Evolutionary conservation across 2,329 filamentous ascomycete genomes (phyloP), one percentile per base, ranked within the genome.

Genomic region (Exophiala xenobiotica): DNA sequence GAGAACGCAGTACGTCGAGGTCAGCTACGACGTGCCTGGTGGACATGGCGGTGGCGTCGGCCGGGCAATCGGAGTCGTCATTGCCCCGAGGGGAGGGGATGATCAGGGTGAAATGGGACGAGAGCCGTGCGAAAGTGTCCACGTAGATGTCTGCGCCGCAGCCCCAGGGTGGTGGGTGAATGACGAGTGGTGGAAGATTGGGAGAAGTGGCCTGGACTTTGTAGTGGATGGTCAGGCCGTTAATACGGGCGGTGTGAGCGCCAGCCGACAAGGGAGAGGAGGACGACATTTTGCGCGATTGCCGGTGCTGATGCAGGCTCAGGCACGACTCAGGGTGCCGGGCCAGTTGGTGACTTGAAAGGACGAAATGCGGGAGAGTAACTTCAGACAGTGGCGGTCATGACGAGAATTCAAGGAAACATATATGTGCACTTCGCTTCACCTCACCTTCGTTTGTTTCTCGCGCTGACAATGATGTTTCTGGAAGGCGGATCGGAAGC

Each of bases 71-170:
- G 6, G 61, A 63, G 1, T 50, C 43, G n/a, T 43, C 54, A 35
- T 64, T 64, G 4, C 64, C 64, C 7, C 64, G 63, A 1, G 63
- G 63, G 31, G 63, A 59, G 38, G 61, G 61, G 51, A 61, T 64
- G 29, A 66, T 43, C 3, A 65, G 53, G 1, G 52, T 61, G 53
- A 57, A 62, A 6, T 52, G 33, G 6, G 49, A 42, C 5, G 43
- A 19, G 26, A 52, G 44, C 7, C 43, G 24, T 6, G 35, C 12
- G 14, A 47, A 52, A n/a, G 42, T 27, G 6, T 20, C n/a, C n/a
- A 42, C 29, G 37, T 47, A 52, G 8, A 52, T 18, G 5, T 47
- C 43, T 11, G 29, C 26, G 37, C 49, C 49, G 37, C 33, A 9
- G 27, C 49, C 49, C 49, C 49, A 52, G 11, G 49, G 49, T 12